Evolutionary conservation across 2,329 filamentous ascomycete genomes (phyloP), one percentile per base, ranked within the genome.

Genomic region (Chalaropsis ovoidea): DNA sequence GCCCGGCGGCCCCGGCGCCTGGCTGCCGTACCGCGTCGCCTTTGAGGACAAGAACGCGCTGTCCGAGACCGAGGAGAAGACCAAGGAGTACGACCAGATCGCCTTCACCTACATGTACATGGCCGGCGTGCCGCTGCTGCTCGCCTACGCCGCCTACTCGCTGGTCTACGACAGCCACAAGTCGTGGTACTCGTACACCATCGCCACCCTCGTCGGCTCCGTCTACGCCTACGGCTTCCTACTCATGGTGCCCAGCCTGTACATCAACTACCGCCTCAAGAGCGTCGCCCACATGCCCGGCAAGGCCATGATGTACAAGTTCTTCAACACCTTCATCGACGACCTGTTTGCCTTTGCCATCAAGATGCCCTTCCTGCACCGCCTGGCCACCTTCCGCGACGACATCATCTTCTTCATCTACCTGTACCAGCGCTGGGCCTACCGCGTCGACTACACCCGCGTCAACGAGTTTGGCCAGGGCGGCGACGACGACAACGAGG

Each of bases 401-500:
- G 94, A 99, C 73, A 81, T 99, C 70, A 97, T 99, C 73, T 99
- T 99, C 81, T 99, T 99, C 74, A 82, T 99, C 67, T 99, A 96
- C 77, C 71, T 99, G 3, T 99, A 99, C 77, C 94, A 99, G 78
- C 84, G 87, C 68, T 99, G 86, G 83, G 87, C 87, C 65, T 99
- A 99, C 80, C 90, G 87, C 77, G 81, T 94, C 68, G 94, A 99
- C 75, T 94, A 93, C 77, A 87, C 82, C 11, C 85, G 94, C 69
- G 88, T 99, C 73, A 99, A 99, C 75, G 94, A 99, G 76, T 99
- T 97, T 73, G 94, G 94, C 8, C 94, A 97, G 79, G 94, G 93
- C 43, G 94, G 94, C n/a, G 93, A 95, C n/a, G 88, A 90, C 31
- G 89, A 91, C 24, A 82, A 84, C 43, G 81, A 69, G 3, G 31